phyloP scores from a whole-genome alignment of 495 filamentous ascomycete species.

The Hypoxylon cercidicola region DNA sequence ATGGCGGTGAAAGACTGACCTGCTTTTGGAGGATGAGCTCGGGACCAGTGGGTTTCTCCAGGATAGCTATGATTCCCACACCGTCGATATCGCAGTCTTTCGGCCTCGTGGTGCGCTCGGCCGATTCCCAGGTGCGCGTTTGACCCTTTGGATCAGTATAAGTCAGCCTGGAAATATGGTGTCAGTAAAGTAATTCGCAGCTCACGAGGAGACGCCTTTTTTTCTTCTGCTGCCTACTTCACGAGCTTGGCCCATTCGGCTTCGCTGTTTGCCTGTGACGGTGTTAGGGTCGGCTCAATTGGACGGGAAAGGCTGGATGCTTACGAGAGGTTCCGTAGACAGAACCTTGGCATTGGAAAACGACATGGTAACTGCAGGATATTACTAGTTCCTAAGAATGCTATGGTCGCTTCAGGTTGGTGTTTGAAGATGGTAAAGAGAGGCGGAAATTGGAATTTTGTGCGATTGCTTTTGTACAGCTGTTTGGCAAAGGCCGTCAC shows the following conservation, averaged over 20 bases:
- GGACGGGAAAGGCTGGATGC: conserved; percentile 16
- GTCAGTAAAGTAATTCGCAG: conserved; percentile 14
- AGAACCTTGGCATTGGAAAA: conserved; percentile 57
- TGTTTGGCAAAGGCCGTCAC: conserved; percentile 27
- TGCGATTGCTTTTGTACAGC: conserved; percentile 9
- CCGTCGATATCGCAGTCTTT: conserved; percentile 79
- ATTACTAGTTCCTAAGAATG: background rate
- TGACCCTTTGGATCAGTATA: conserved; percentile 77
- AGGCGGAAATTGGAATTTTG: conserved; percentile 17
- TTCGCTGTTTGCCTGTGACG: conserved; percentile 58
- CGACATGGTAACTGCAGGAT: conserved; percentile 41
- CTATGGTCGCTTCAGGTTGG: background rate
- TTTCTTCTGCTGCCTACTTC: conserved; percentile 44
- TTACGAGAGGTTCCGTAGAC: conserved; percentile 53
- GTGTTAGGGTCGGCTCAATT: conserved; percentile 19
- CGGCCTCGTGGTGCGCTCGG: conserved; percentile 79
- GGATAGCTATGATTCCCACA: conserved; percentile 88
- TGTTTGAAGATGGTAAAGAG: background rate
- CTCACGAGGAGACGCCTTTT: conserved; percentile 18
- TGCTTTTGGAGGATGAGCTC: conserved; percentile 89
- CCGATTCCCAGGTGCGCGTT: conserved; percentile 81
- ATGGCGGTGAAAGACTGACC: conserved; percentile 19
- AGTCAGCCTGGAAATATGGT: conserved; percentile 63
- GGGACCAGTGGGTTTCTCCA: conserved; percentile 76
- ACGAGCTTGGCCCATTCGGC: conserved; percentile 78